Base-by-base conservation (phyloP, 1,284 basidiomycete species). In the Ustilago tritici region DNA sequence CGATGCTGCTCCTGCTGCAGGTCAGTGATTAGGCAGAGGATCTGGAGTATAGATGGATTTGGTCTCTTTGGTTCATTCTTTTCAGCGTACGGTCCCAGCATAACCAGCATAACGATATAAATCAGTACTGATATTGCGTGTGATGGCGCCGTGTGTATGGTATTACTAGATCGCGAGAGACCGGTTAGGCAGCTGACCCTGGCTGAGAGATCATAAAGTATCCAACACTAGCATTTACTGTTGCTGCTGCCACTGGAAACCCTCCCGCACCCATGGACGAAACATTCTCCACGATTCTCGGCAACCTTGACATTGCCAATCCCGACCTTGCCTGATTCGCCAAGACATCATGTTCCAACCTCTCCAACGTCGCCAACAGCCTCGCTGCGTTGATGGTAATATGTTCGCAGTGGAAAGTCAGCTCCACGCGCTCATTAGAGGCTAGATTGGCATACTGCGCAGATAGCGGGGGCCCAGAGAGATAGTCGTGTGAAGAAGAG, bases 331-430 rank as follows among this genome's bases (percentile, higher is more conserved):
- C 66, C 40, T 73, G 60, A 15, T 63, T 61, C 0, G 67, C 68
- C 53, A 78, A 40, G 3, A 81, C 68, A 15, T 80, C 80, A 28
- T 61, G 52, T 49, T 81, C 81, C 2, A 82, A 19, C 10, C 72
- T 61, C 41, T 81, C 77, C 31, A 81, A 40, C 1, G 67, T 71
- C 0, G 71, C 60, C 7, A 80, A 41, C 19, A 82, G 52, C 4
- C 81, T 32, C 0, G 70, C 79, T 0, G 81, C 74, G 23, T 78
- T 78, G 69, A 82, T 71, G 4, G 46, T 53, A 19, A 82, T 35
- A 47, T 61, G 40, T 49, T 70, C 53, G 49, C 71, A 79, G 47
- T 82, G 79, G 54, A 81, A 82, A 0, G 71, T 81, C 9, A 82
- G 53, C 35, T 81, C 75, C 7, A 79, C 70, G 4, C 78, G 61